Evolutionary conservation across 345 rosid species (phyloP).

Genomic region (Eucalyptus erythrocorys): DNA sequence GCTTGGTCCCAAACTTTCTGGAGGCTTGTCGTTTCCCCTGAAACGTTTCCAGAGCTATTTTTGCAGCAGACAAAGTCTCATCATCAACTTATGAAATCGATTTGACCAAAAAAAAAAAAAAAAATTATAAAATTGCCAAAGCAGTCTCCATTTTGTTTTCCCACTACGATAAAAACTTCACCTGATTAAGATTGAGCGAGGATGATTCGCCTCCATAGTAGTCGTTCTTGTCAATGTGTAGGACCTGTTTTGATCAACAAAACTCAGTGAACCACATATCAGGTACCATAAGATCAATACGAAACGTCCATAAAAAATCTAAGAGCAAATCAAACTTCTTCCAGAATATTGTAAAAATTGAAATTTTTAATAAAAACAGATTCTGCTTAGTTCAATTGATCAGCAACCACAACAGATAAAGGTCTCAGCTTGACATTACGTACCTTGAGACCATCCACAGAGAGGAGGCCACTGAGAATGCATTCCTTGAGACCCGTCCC

Average conservation of each 20-base stretch:
- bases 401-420: neutral
- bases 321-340: neutral
- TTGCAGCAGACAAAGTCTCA: neutral
- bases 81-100: neutral
- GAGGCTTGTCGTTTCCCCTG: constrained; percentile 53
- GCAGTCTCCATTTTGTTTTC: neutral
- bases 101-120: no score
- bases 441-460: constrained; percentile 92
- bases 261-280: neutral
- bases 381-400: neutral
- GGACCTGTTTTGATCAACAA: constrained; percentile 27
- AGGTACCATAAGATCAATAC: neutral
- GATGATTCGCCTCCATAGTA: constrained; percentile 77
- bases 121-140: neutral
- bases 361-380: neutral
- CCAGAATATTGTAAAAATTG: neutral
- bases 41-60: constrained; percentile 78
- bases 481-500: constrained; percentile 96
- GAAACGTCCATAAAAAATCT: neutral
- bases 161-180: neutral
- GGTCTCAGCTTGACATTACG: neutral
- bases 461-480: constrained; percentile 93
- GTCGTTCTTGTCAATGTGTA: constrained; percentile 78
- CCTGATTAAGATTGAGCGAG: constrained; percentile 75
- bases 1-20: constrained; percentile 58